Conservation (phyloP, 2,329 filamentous ascomycete genomes). For the Alternaria consortialis region DNA sequence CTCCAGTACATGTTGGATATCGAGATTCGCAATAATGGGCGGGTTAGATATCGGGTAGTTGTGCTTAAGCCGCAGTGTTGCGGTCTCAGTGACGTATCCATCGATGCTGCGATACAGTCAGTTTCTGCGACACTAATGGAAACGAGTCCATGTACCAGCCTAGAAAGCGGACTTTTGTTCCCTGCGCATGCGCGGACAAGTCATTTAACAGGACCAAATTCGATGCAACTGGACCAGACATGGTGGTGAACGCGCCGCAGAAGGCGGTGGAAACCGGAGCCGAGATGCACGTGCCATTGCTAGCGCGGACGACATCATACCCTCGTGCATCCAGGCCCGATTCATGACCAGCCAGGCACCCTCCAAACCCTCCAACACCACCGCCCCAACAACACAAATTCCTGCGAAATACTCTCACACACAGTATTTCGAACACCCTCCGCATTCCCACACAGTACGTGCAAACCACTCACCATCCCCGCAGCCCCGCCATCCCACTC, state of each 20-base stretch:
- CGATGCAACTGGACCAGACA: slow-evolving; percentile 64
- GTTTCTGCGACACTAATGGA: slow-evolving; percentile 9
- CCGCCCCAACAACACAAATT: slow-evolving; percentile 17
- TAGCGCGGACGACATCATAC: slow-evolving; percentile 40
- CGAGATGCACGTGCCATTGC: slow-evolving; percentile 25
- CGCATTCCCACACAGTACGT: slow-evolving; percentile 21
- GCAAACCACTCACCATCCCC: slow-evolving; percentile 16
- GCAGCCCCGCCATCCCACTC: slow-evolving; percentile 29
- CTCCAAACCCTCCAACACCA: slow-evolving; percentile 22
- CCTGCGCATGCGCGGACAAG: slow-evolving; percentile 57
- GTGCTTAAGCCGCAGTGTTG: slow-evolving; percentile 73
- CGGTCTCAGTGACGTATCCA: slow-evolving; percentile 65
- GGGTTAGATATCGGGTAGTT: slow-evolving; percentile 60
- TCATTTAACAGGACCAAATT: slow-evolving; percentile 60
- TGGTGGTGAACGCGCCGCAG: slow-evolving; percentile 14
- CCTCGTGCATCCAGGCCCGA: slow-evolving; percentile 29
- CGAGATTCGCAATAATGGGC: slow-evolving; percentile 66
- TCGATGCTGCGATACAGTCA: slow-evolving; percentile 61
- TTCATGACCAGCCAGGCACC: slow-evolving; percentile 30
- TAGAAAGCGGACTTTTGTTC: slow-evolving; percentile 90
- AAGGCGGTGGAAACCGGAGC: slow-evolving; percentile 23
- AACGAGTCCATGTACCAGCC: slow-evolving; percentile 74
- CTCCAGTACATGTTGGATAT: slow-evolving; percentile 76
- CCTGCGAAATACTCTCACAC: background rate
- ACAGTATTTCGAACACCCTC: background rate